Percentiles rank a stretch among this genome's conserved stretches.
Evolutionary conservation across 176 grass and related monocot genomes (phyloP).

Genomic region (Oryza australiensis): DNA sequence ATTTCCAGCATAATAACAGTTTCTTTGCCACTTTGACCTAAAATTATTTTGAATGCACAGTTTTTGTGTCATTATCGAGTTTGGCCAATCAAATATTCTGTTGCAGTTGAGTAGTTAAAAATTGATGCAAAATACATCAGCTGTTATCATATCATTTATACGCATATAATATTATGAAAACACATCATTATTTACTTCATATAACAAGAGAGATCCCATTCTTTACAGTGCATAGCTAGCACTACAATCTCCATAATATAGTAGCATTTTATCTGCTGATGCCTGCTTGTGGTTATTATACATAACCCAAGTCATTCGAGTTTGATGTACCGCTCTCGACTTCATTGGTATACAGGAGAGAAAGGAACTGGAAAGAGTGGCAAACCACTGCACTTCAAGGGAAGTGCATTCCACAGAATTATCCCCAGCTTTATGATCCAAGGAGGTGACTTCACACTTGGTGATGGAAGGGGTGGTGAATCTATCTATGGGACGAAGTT

Average conservation of each 20-base stretch:
- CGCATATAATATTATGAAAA: neutral
- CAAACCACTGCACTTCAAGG: constrained; percentile 94
- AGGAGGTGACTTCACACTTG: constrained; percentile 96
- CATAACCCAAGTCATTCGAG: neutral
- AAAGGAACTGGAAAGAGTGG: constrained; percentile 88
- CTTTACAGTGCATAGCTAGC: neutral
- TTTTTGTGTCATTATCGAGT: neutral
- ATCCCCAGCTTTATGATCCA: constrained; percentile 99
- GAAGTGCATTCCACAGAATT: constrained; percentile 89
- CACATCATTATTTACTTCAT: neutral
- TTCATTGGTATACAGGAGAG: constrained; percentile 62
- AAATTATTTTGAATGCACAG: neutral
- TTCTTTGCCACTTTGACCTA: neutral
- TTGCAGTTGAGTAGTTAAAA: neutral
- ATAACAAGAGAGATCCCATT: neutral
- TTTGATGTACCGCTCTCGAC: neutral
- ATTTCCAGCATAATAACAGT: neutral
- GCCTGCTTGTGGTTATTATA: neutral
- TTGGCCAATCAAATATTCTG: neutral
- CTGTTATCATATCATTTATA: neutral
- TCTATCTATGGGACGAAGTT: constrained; percentile 94
- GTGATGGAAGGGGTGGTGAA: constrained; percentile 92
- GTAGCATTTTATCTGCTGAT: neutral
- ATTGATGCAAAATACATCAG: neutral
- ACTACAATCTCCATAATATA: neutral